phyloP scores from a whole-genome alignment of 2,329 filamentous ascomycete species.

The Aspergillus jensenii region DNA sequence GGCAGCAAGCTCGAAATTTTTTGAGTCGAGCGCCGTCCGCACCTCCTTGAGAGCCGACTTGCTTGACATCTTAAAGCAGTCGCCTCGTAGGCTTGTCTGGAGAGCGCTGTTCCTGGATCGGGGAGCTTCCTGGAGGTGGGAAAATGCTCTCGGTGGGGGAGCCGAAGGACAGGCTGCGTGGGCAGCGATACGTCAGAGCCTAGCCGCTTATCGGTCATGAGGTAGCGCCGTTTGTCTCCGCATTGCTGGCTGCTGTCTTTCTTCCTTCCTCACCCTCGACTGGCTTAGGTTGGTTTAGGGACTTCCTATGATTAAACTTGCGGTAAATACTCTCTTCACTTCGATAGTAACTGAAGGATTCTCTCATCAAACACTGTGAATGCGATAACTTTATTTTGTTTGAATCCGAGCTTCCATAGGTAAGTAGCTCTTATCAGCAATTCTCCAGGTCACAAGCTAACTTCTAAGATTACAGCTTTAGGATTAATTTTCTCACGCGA shows the following conservation, averaged over 20 bases:
- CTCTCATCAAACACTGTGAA: background rate
- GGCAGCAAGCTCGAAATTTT: constrained; percentile 75
- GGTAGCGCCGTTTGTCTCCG: constrained; percentile 9
- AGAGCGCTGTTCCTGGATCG: constrained; percentile 1
- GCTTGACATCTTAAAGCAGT: constrained; percentile 37
- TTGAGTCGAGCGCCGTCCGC: constrained; percentile 71
- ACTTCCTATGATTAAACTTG: background rate
- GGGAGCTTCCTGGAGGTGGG: constrained; percentile 4
- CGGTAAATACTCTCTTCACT: background rate
- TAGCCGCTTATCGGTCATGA: constrained; percentile 7
- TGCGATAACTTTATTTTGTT: background rate
- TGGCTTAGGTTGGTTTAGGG: background rate
- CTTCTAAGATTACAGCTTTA: background rate
- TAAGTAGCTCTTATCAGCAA: constrained; percentile 1
- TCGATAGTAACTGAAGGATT: background rate
- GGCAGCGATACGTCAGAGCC: constrained; percentile 13
- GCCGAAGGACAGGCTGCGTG: constrained; percentile 1
- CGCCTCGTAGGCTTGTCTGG: constrained; percentile 17
- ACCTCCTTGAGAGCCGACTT: constrained; percentile 82
- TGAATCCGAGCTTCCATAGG: background rate
- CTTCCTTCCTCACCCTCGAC: background rate
- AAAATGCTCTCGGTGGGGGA: constrained; percentile 13
- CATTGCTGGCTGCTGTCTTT: constrained; percentile 3
- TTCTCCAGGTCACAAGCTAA: background rate
- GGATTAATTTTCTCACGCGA: background rate